A percentile compares a stretch with the other conserved stretches of the same genome.
Evolutionary conservation across 768 basidiomycete genomes (phyloP).

Genomic region (Cantharellus cinnabarinus): DNA sequence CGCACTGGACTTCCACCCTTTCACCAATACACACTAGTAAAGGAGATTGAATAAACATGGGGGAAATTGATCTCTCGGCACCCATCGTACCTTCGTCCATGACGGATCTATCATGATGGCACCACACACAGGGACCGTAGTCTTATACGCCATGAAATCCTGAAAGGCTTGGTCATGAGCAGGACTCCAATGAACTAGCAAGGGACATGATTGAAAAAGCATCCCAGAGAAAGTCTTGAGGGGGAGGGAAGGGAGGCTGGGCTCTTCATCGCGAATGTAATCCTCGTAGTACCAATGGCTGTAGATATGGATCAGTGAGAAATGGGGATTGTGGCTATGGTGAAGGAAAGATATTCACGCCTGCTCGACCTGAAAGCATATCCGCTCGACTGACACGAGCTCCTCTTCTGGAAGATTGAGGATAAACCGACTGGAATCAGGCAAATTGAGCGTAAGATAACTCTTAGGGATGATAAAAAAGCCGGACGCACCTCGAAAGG

Average conservation of each 20-base stretch:
- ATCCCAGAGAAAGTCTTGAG: conserved; percentile 87
- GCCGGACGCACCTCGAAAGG: conserved; percentile 44
- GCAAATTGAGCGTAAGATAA: neutral
- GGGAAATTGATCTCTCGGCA: neutral
- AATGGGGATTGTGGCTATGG: conserved; percentile 1
- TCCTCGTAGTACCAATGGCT: conserved; percentile 99
- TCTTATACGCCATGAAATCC: conserved; percentile 91
- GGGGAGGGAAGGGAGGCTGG: conserved; percentile 65
- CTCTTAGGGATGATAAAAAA: conserved; percentile 7
- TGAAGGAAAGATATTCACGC: conserved; percentile 33
- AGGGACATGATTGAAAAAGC: conserved; percentile 68
- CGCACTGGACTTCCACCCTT: conserved; percentile 92
- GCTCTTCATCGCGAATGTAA: conserved; percentile 83
- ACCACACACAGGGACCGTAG: conserved; percentile 89
- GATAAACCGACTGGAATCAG: conserved; percentile 60
- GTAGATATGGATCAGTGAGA: conserved; percentile 6
- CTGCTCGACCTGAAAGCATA: conserved; percentile 98
- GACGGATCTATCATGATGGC: conserved; percentile 85
- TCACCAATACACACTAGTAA: conserved; percentile 78
- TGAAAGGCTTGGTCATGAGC: conserved; percentile 75
- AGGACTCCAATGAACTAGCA: conserved; percentile 62
- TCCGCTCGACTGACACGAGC: conserved; percentile 71
- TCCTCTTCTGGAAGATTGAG: conserved; percentile 91
- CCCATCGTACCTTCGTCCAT: conserved; percentile 64
- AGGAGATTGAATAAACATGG: neutral